These are phyloP conservation scores for Schoenoplectus tabernaemontani DNA, from an alignment of 202 grass and related monocot species.

Conservation along the genomic window DNA sequence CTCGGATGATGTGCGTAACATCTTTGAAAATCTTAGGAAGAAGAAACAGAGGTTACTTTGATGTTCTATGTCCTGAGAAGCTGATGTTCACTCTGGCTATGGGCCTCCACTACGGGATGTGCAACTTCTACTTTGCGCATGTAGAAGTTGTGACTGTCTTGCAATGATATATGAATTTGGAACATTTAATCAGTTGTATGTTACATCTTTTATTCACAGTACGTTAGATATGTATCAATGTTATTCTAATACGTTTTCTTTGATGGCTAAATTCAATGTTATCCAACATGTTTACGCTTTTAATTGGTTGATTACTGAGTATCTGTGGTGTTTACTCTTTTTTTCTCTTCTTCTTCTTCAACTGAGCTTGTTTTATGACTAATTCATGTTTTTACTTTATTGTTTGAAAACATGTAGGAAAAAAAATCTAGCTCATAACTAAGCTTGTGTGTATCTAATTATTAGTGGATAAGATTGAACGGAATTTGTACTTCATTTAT, in stretches of 20 bases:
- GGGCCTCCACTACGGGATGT: neutral
- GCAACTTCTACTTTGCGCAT: neutral
- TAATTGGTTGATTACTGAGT: neutral
- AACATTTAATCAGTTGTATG: neutral
- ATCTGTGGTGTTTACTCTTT: too few relatives aligned
- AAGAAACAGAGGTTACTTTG: slow-evolving; percentile 82
- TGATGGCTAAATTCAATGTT: neutral
- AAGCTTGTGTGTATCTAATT: neutral
- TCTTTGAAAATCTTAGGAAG: slow-evolving; percentile 97
- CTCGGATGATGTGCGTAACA: slow-evolving; percentile 57
- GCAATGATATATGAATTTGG: neutral
- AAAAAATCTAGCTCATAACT: too few relatives aligned
- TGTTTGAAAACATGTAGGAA: neutral
- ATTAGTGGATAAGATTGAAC: neutral
- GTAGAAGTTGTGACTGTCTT: neutral
- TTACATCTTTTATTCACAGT: neutral
- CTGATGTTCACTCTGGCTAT: neutral
- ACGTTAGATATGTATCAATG: neutral
- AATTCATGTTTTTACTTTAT: neutral
- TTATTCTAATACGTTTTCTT: neutral
- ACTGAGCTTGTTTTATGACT: slow-evolving; percentile 11
- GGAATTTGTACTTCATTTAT: neutral
- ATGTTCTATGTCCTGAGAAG: neutral
- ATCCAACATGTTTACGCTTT: neutral
- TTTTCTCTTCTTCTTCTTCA: neutral